These are phyloP conservation scores for Martiniozyma asiatica DNA, from an alignment of 1,139 yeast species.

Conservation along the genomic window DNA sequence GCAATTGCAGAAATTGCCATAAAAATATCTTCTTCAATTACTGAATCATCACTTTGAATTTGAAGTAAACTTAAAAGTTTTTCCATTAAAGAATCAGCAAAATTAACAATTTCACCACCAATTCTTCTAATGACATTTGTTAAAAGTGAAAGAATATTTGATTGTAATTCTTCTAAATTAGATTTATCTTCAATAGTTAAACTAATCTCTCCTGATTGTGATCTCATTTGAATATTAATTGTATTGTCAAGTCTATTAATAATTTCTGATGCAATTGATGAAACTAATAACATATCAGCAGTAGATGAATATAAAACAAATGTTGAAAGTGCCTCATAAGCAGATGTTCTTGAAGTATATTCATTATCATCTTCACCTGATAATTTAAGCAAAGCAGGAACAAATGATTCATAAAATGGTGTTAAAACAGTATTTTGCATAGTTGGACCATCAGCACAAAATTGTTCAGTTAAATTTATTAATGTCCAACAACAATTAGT, in stretches of 20 bases:
- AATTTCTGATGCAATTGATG: constrained; percentile 63
- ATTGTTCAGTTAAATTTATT: constrained; percentile 81
- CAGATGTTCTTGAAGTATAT: constrained; percentile 82
- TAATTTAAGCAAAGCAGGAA: constrained; percentile 60
- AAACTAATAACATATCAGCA: constrained; percentile 58
- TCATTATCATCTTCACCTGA: constrained; percentile 72
- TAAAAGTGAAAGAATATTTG: constrained; percentile 72
- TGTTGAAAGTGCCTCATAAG: constrained; percentile 84
- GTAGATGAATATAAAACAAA: constrained; percentile 66
- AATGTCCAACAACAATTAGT: constrained; percentile 97
- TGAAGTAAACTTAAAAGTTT: constrained; percentile 61
- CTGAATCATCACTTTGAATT: constrained; percentile 50
- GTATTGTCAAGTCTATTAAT: constrained; percentile 63
- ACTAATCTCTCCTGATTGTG: constrained; percentile 11
- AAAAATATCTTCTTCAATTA: constrained; percentile 88
- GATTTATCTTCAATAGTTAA: constrained; percentile 54
- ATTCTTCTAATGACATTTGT: constrained; percentile 83
- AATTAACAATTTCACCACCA: constrained; percentile 50
- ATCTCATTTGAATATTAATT: constrained; percentile 37
- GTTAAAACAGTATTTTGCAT: constrained; percentile 56
- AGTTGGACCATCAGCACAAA: constrained; percentile 46
- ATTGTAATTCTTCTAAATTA: constrained; percentile 79
- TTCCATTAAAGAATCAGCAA: constrained; percentile 77
- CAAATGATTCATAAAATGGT: constrained; percentile 53
- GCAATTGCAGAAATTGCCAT: constrained; percentile 89